phyloP scores from a whole-genome alignment of 2,329 filamentous ascomycete genomes.

The Paecilomyces sp. region DNA sequence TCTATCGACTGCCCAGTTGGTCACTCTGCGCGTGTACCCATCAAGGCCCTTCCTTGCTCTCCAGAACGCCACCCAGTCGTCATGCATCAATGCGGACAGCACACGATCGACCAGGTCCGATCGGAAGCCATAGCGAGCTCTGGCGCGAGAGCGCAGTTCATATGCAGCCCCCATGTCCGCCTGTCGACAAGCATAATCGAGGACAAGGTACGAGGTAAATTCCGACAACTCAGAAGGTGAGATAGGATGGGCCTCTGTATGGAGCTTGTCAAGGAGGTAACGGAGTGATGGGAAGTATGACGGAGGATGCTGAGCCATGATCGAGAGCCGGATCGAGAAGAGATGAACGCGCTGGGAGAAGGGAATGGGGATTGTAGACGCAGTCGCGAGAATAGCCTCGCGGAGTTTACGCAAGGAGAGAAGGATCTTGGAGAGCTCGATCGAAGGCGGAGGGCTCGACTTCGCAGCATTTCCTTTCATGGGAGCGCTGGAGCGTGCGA shows the following conservation, averaged over 20 bases:
- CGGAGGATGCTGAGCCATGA: constrained; percentile 74
- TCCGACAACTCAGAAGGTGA: constrained; percentile 68
- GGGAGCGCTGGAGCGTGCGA: constrained; percentile 6
- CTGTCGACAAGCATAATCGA: constrained; percentile 84
- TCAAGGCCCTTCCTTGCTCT: constrained; percentile 65
- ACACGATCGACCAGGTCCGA: constrained; percentile 64
- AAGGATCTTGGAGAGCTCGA: constrained; percentile 66
- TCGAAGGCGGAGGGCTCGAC: constrained; percentile 38
- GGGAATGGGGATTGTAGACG: constrained; percentile 64
- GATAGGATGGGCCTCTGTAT: constrained; percentile 57
- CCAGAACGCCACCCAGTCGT: constrained; percentile 78
- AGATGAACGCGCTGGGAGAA: constrained; percentile 88
- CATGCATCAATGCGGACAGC: constrained; percentile 64
- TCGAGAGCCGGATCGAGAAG: constrained; percentile 78
- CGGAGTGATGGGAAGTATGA: constrained; percentile 84
- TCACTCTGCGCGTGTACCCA: constrained; percentile 68
- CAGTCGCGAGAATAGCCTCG: constrained; percentile 70
- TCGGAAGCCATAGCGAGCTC: constrained; percentile 48
- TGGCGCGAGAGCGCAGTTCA: constrained; percentile 48
- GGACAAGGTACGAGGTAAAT: constrained; percentile 70
- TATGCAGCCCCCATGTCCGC: constrained; percentile 68
- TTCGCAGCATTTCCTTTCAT: constrained; percentile 3
- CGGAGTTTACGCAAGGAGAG: constrained; percentile 84
- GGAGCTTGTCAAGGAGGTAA: constrained; percentile 67
- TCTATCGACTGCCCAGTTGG: constrained; percentile 73